Percentiles rank a stretch among this genome's conserved stretches.
phyloP scores from a whole-genome alignment of 2,329 filamentous ascomycete genomes.

The Penicillium sp. region DNA sequence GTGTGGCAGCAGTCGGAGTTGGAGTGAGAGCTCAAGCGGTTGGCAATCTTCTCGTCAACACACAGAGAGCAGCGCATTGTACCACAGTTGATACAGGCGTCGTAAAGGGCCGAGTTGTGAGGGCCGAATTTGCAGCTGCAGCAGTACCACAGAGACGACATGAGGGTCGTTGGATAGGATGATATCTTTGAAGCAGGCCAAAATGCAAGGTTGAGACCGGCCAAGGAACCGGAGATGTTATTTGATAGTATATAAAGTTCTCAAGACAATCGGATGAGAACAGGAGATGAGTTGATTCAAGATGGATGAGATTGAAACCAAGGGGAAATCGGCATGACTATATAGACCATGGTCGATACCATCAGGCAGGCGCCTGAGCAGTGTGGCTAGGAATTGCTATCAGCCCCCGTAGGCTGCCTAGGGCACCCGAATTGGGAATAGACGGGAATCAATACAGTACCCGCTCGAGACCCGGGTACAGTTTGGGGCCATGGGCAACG shows the following conservation, averaged over 20 bases:
- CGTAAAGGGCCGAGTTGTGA: slow-evolving; percentile 23
- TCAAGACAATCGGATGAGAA: slow-evolving; percentile 4
- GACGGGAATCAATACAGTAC: slow-evolving; percentile 7
- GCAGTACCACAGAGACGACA: slow-evolving; percentile 31
- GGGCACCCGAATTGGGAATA: slow-evolving; percentile 15
- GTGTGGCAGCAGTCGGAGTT: slow-evolving; percentile 11
- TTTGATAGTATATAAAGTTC: too few relatives aligned
- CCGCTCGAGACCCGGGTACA: slow-evolving; percentile 3
- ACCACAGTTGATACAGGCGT: slow-evolving; percentile 26
- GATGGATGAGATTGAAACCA: slow-evolving; percentile 5
- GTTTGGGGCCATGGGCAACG: slow-evolving; percentile 7
- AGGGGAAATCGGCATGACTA: slow-evolving; percentile 4
- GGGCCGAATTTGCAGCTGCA: slow-evolving; percentile 32
- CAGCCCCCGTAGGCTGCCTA: slow-evolving; percentile 16
- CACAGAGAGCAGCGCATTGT: slow-evolving; percentile 19
- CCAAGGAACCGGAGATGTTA: background rate
- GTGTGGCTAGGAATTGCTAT: slow-evolving; percentile 10
- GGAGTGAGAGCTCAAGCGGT: slow-evolving; percentile 4
- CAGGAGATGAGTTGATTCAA: slow-evolving; percentile 4
- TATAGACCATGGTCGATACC: slow-evolving; percentile 4
- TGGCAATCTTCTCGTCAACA: slow-evolving; percentile 9
- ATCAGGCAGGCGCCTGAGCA: slow-evolving; percentile 3
- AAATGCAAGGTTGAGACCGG: background rate
- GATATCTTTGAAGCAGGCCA: background rate
- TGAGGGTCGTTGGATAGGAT: slow-evolving; percentile 2